These are phyloP conservation scores for Hyphodiscus sp. DNA, from an alignment of 2,329 filamentous ascomycete species.

Conservation along the genomic window DNA sequence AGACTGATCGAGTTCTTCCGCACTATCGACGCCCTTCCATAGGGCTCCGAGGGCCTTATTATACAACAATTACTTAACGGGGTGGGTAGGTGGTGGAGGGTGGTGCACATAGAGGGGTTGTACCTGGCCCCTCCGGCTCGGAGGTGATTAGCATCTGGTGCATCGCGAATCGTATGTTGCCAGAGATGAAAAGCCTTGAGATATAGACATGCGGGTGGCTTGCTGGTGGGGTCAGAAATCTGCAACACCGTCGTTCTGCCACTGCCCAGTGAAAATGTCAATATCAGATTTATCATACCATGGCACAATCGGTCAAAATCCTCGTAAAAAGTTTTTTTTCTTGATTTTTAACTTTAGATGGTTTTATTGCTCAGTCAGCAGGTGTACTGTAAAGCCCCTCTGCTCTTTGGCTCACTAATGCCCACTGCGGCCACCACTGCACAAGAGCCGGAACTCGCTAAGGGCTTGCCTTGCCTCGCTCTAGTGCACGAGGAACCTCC, in stretches of 20 bases:
- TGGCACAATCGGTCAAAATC: neutral
- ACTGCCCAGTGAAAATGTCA: neutral
- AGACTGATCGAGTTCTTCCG: no score
- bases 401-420: neutral
- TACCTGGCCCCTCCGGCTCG: neutral
- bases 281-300: neutral
- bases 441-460: neutral
- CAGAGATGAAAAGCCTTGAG: neutral
- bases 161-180: no score
- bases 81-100: neutral
- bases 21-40: neutral
- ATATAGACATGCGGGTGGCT: neutral
- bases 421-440: neutral
- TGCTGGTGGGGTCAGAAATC: neutral
- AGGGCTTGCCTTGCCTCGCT: neutral
- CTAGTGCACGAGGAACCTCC: neutral
- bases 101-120: no score
- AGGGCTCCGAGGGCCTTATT: neutral
- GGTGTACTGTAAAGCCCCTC: neutral
- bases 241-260: no score
- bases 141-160: neutral
- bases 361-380: neutral
- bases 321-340: no score
- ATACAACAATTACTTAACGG: neutral
- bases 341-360: neutral